Evolutionary conservation across 768 basidiomycete species (phyloP).

Genomic region (Flagelloscypha sp.): DNA sequence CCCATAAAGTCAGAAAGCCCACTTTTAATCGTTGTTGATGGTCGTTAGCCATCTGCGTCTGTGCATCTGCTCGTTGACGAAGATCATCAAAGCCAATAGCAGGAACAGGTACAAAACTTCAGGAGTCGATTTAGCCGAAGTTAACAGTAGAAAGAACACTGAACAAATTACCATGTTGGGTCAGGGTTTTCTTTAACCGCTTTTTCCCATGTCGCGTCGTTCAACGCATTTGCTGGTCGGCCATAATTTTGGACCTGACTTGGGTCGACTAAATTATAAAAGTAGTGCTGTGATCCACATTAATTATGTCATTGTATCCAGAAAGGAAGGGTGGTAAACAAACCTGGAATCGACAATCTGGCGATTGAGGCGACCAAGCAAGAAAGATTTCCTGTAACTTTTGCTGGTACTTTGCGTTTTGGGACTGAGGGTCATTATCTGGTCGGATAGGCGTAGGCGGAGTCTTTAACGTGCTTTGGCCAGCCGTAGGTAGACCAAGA

Average conservation of each 20-base stretch:
- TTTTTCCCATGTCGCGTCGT: conserved; percentile 70
- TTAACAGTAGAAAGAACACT: neutral
- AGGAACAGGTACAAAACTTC: conserved; percentile 74
- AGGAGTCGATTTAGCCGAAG: conserved; percentile 5
- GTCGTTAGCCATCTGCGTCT: conserved; percentile 52
- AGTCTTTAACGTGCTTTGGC: conserved; percentile 28
- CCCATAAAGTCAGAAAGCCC: conserved; percentile 1
- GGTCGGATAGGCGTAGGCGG: conserved; percentile 29
- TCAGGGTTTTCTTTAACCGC: conserved; percentile 78
- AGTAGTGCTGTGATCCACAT: conserved; percentile 47
- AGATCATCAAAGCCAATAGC: conserved; percentile 80
- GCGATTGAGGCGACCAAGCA: conserved; percentile 64
- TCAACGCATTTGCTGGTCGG: conserved; percentile 62
- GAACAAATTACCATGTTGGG: conserved; percentile 52
- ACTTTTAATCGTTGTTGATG: conserved; percentile 65
- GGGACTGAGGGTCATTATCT: conserved; percentile 52
- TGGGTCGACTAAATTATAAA: conserved; percentile 80
- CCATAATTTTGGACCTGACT: conserved; percentile 55
- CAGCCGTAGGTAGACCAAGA: conserved; percentile 23
- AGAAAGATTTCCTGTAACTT: conserved; percentile 56
- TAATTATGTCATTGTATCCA: neutral
- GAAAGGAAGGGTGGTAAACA: conserved; percentile 9
- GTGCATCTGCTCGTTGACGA: conserved; percentile 69
- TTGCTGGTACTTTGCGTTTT: conserved; percentile 45
- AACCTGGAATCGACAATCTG: conserved; percentile 77